phyloP scores from a whole-genome alignment of 2,329 filamentous ascomycete genomes.

The Exophiala calicioides region DNA sequence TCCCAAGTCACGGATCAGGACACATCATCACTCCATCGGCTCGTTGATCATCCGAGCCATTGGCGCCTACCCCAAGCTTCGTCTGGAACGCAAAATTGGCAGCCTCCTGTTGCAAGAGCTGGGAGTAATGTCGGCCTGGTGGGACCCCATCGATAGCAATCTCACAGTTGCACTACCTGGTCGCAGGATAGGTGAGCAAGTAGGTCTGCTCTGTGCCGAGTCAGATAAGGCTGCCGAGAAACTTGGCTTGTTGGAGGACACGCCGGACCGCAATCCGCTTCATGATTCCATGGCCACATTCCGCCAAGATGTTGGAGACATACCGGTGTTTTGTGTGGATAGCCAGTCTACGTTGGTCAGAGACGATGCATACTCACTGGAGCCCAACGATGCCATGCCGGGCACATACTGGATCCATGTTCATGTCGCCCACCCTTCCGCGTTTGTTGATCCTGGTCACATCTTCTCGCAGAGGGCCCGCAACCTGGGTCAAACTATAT shows the following conservation, averaged over 20 bases:
- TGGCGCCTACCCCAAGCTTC: slow-evolving; percentile 54
- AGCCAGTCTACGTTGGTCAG: slow-evolving; percentile 57
- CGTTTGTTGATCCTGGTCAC: slow-evolving; percentile 57
- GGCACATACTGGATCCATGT: slow-evolving; percentile 60
- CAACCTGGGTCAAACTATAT: slow-evolving; percentile 56
- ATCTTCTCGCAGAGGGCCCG: slow-evolving; percentile 57
- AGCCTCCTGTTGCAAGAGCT: slow-evolving; percentile 61
- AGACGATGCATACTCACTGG: slow-evolving; percentile 64
- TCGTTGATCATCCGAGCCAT: slow-evolving; percentile 58
- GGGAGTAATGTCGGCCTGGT: slow-evolving; percentile 61
- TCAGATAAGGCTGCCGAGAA: slow-evolving; percentile 35
- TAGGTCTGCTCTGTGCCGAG: slow-evolving; percentile 39
- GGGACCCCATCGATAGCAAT: slow-evolving; percentile 42
- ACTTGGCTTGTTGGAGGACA: slow-evolving; percentile 21
- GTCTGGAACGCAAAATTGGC: slow-evolving; percentile 42
- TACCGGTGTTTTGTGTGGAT: slow-evolving; percentile 64
- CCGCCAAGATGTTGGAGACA: slow-evolving; percentile 58
- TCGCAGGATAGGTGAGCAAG: slow-evolving; percentile 21
- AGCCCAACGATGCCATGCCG: slow-evolving; percentile 41
- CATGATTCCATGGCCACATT: slow-evolving; percentile 57
- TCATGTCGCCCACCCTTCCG: slow-evolving; percentile 65
- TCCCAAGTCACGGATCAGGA: slow-evolving; percentile 40
- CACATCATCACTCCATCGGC: slow-evolving; percentile 40
- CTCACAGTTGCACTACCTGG: slow-evolving; percentile 15
- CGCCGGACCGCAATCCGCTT: slow-evolving; percentile 34